Base-by-base conservation (phyloP, 1,139 yeast genomes). In the Sugiyamaella japonica region DNA sequence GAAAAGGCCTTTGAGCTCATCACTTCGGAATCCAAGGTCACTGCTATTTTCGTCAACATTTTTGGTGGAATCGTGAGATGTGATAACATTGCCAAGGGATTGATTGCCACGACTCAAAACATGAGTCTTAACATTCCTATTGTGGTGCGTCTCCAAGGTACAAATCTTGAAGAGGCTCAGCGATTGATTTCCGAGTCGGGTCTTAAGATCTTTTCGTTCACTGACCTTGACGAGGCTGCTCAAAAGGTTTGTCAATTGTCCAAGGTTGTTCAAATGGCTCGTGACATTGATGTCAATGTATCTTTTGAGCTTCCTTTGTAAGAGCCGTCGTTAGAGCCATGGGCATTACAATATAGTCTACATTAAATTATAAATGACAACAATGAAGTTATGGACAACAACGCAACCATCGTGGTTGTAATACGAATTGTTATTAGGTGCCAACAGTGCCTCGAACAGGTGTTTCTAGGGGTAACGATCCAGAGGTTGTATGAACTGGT, bases 51-150 rank as follows among this genome's bases (percentile, higher is more conserved):
- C 69, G 99, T 93, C 72, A 93, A 93, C 83, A 95, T 93, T 70
- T 93, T 93, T 70, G 99, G 99, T 73, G 99, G 99, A 79, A 93
- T 93, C 67, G 99, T 93, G 66, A 89, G 99, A 81, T 93, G 99
- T 78, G 99, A 93, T 77, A 89, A 84, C 77, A 97, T 93, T 63
- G 99, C 99, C 67, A 85, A 85, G 77, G 99, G 99, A 42, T 83
- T 93, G 73, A 90, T 91, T 68, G 88, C 90, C 65, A 96, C 96
- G 52, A 84, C 97, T 64, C 88, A 89, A 76, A 86, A 86, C 78
- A 83, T 91, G 80, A 84, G 86, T 72, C 84, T 93, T 73, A 84
- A 82, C 62, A 88, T 93, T 58, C 99, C 99, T 65, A 95, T 93
- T 68, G 96, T 95, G 62, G 98, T 91, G 63, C 89, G 99, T 82